Conservation (phyloP, 805 yeast species). For the Kregervanrija fluxuum region DNA sequence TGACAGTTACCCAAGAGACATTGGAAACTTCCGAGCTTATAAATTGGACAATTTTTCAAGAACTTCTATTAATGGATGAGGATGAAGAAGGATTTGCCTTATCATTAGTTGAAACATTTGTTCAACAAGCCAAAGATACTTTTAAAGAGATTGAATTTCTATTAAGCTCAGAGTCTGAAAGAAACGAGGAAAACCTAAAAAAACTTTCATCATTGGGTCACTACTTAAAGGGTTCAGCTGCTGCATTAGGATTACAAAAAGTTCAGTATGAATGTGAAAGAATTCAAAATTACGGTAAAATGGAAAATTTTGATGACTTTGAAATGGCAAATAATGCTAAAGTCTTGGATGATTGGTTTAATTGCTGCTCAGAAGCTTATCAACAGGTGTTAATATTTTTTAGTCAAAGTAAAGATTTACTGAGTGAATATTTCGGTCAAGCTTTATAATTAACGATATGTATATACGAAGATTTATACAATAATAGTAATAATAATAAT, state of each 20-base stretch:
- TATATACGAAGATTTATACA: background rate
- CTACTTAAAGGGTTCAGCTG: conserved; percentile 91
- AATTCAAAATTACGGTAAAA: conserved; percentile 82
- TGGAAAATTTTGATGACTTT: conserved; percentile 23
- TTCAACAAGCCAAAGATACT: conserved; percentile 82
- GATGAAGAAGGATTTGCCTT: conserved; percentile 89
- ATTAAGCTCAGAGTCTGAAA: conserved; percentile 21
- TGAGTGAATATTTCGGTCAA: conserved; percentile 44
- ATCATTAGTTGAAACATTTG: conserved; percentile 72
- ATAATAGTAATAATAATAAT: background rate
- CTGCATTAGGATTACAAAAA: conserved; percentile 79
- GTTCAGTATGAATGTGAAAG: conserved; percentile 87
- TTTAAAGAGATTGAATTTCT: conserved; percentile 61
- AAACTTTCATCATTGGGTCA: conserved; percentile 77
- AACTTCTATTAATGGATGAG: conserved; percentile 90
- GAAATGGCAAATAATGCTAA: conserved; percentile 26
- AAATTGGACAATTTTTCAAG: conserved; percentile 84
- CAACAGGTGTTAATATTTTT: conserved; percentile 45
- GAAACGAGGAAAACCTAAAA: conserved; percentile 37
- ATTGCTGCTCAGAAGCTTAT: conserved; percentile 46
- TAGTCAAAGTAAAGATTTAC: conserved; percentile 39
- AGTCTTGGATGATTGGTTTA: conserved; percentile 27
- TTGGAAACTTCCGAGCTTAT: conserved; percentile 54
- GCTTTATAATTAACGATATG: conserved; percentile 14
- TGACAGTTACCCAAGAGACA: conserved; percentile 22